Conservation (phyloP, 2,329 filamentous ascomycete species). For the Clarireedia sp. region DNA sequence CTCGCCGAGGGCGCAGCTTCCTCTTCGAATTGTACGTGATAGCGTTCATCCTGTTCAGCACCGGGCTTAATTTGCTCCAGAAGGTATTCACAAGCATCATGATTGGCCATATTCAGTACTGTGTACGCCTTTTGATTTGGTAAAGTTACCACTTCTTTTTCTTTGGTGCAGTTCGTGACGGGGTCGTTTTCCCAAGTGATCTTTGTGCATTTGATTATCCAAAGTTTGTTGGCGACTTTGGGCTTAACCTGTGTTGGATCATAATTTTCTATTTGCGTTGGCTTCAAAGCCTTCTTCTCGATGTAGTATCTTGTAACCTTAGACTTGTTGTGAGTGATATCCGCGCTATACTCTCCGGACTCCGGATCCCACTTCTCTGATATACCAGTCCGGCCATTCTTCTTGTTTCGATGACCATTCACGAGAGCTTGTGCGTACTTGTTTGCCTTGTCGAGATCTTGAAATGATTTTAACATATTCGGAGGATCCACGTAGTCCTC, state of each 20-base stretch:
- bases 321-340: not conserved
- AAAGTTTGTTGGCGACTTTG: not conserved
- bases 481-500: not conserved
- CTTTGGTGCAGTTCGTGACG: not conserved
- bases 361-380: not conserved
- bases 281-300: not conserved
- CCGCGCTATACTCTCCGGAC: not conserved
- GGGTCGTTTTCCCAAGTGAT: not conserved
- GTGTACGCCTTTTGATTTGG: not conserved
- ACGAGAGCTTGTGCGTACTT: not conserved
- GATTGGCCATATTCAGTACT: slow-evolving; percentile 15
- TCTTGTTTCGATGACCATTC: not conserved
- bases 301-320: not conserved
- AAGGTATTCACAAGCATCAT: slow-evolving; percentile 13
- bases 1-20: not conserved
- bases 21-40: not conserved
- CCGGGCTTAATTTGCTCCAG: slow-evolving; percentile 7
- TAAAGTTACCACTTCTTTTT: not conserved
- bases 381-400: not conserved
- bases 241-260: not conserved
- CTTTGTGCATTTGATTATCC: not conserved
- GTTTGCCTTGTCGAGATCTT: slow-evolving; percentile 7
- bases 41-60: slow-evolving; percentile 3
- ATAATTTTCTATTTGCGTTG: not conserved
- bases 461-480: not conserved